These are phyloP conservation scores for Paraphoma sp. DNA, from an alignment of 2,329 filamentous ascomycete species.

Conservation along the genomic window DNA sequence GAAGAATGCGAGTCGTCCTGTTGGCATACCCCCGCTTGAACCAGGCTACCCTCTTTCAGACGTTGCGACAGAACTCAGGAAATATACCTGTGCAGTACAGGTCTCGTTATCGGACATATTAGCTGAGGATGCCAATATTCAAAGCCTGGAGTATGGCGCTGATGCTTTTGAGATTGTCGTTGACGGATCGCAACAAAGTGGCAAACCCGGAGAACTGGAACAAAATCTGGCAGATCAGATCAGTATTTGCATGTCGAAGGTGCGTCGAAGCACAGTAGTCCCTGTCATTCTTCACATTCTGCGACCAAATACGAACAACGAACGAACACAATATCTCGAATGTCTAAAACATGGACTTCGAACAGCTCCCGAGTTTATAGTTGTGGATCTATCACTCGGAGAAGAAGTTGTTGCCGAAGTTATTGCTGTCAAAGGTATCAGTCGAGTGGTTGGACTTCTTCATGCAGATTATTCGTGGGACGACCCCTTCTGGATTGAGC, in stretches of 20 bases:
- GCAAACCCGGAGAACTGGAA: slow-evolving; percentile 16
- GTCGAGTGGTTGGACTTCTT: slow-evolving; percentile 68
- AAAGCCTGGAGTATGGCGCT: slow-evolving; percentile 69
- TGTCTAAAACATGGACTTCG: slow-evolving; percentile 66
- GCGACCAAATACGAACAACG: slow-evolving; percentile 31
- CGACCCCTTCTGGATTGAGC: slow-evolving; percentile 60
- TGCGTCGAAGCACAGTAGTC: slow-evolving; percentile 67
- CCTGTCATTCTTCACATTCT: slow-evolving; percentile 53
- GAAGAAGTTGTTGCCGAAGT: slow-evolving; percentile 60
- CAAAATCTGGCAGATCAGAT: slow-evolving; percentile 51
- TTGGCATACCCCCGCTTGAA: slow-evolving; percentile 61
- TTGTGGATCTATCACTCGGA: slow-evolving; percentile 66
- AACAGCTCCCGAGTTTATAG: slow-evolving; percentile 66
- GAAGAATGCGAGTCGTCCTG: slow-evolving; percentile 47
- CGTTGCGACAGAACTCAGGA: slow-evolving; percentile 65
- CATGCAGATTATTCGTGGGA: slow-evolving; percentile 61
- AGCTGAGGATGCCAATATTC: slow-evolving; percentile 63
- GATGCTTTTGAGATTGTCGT: slow-evolving; percentile 71
- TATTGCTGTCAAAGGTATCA: slow-evolving; percentile 59
- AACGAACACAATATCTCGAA: slow-evolving; percentile 58
- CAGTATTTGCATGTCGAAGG: slow-evolving; percentile 64
- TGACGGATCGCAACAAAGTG: slow-evolving; percentile 39
- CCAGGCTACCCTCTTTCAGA: slow-evolving; percentile 70
- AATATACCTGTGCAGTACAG: slow-evolving; percentile 72
- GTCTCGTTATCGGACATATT: slow-evolving; percentile 66